Base-by-base conservation (phyloP, 345 rosid species). In the Microcos paniculata region DNA sequence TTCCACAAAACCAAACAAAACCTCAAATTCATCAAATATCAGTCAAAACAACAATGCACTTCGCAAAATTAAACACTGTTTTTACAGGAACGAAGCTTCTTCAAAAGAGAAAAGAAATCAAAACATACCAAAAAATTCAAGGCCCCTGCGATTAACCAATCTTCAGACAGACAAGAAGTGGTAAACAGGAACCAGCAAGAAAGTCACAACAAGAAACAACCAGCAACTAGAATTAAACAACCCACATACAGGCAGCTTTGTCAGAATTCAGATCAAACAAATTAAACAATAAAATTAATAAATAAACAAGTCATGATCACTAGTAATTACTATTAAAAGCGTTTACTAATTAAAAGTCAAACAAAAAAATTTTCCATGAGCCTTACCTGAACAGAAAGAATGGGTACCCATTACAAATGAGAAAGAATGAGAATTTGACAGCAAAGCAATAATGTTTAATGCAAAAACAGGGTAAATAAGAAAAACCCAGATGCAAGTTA, bases 401-500 rank as follows among this genome's bases (percentile, higher is more conserved):
- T 5, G 28, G 10, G 30, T 6, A 51, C 12, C 61, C 73, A 51
- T 51, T 51, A 52, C 52, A 69, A 51, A 31, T 11, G 46, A 52
- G 56, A 51, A 19, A 33, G 46, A 31, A 16, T 4, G 61, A 70
- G 73, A 51, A 70, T 52, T 69, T 51, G n/a, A 70, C 61, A 51
- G 45, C 9, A 70, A 52, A 52, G 73, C 28, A 70, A 51, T 15
- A 3, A 51, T 51, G 26, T 69, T 52, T 51, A 70, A 70, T 21
- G 73, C 56, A 51, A 31, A 14, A 52, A 51, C 45, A 33, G 45
- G 24, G 46, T 51, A 19, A 51, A n/a, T 12, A 31, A 33, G 46
- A 70, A 51, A 70, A 35, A 12, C 30, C 73, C 46, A 51, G 46
- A 51, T 13, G 73, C 73, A 70, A 70, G 73, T 70, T 51, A 70